Evolutionary conservation across 2,329 filamentous ascomycete species (phyloP).

Genomic region (Parascedosporium putredinis): DNA sequence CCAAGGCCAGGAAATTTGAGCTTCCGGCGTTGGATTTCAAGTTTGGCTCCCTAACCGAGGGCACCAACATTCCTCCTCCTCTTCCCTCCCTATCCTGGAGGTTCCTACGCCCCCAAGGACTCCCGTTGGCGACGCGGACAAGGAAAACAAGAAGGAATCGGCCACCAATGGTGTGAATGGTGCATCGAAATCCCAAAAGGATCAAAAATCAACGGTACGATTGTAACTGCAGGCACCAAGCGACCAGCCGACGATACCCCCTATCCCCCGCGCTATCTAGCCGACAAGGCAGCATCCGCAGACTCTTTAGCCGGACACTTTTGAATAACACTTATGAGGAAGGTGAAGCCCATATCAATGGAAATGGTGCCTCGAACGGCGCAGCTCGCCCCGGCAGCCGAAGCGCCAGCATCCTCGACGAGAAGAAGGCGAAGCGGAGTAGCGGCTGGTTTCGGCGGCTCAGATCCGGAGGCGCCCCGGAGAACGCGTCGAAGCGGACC

Average conservation of each 20-base stretch:
- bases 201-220: constrained; percentile 29
- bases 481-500: constrained; percentile 27
- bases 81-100: constrained; percentile 43
- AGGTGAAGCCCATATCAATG: constrained; percentile 32
- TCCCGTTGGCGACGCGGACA: constrained; percentile 15
- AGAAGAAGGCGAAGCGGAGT: constrained; percentile 42
- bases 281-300: constrained; percentile 45
- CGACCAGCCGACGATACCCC: constrained; percentile 39
- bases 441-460: constrained; percentile 52
- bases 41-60: constrained; percentile 49
- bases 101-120: constrained; percentile 33
- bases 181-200: neutral
- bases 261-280: constrained; percentile 40
- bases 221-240: constrained; percentile 30
- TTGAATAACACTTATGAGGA: constrained; percentile 44
- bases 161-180: constrained; percentile 18
- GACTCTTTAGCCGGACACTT: constrained; percentile 44
- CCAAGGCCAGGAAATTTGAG: constrained; percentile 30
- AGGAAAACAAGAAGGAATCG: constrained; percentile 14
- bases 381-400: constrained; percentile 37
- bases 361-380: constrained; percentile 22
- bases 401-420: constrained; percentile 36
- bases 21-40: constrained; percentile 48
- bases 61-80: constrained; percentile 50
- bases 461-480: constrained; percentile 24